A percentile compares a stretch with the other conserved stretches of the same genome.
These are phyloP conservation scores for Gracilaria vermiculophylla DNA, from an alignment of 23 red algal species.

Conservation along the genomic window DNA sequence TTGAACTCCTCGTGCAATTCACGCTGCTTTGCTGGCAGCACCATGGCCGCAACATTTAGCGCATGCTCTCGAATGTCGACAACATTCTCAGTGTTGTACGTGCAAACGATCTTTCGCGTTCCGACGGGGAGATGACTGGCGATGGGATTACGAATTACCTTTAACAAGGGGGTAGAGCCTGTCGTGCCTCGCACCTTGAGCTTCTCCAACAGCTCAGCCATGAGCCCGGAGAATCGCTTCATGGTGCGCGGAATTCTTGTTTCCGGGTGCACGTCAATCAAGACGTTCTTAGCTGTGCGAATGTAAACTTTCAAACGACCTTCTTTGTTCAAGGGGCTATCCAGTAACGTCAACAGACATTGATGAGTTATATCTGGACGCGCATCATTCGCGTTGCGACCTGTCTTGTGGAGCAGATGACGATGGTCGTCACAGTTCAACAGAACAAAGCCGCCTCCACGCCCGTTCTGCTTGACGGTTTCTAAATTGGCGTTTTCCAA, in stretches of 20 bases:
- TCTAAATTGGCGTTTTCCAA: conserved; percentile 82
- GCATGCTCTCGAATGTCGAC: conserved; percentile 78
- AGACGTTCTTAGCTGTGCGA: conserved; percentile 80
- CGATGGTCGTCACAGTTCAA: conserved; percentile 92
- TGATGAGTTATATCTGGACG: conserved; percentile 98
- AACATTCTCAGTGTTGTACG: conserved; percentile 86
- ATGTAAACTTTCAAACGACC: conserved; percentile 88
- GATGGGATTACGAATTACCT: conserved; percentile 91
- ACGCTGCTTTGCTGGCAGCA: not conserved
- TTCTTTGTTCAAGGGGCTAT: conserved; percentile 97
- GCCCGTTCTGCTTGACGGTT: conserved; percentile 62
- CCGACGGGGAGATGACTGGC: conserved; percentile 85
- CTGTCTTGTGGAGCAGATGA: conserved; percentile 54
- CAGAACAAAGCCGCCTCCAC: conserved; percentile 46
- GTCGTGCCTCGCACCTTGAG: conserved; percentile 81
- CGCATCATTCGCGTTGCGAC: conserved; percentile 76
- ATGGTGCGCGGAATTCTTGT: conserved; percentile 90
- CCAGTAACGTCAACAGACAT: conserved; percentile 89
- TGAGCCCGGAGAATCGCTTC: conserved; percentile 85
- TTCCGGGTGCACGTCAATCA: conserved; percentile 93
- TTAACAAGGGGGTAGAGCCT: conserved; percentile 71
- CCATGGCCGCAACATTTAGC: conserved; percentile 16
- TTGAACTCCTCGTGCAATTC: not conserved
- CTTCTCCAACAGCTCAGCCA: conserved; percentile 92
- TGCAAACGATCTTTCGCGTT: conserved; percentile 71